Evolutionary conservation across 139 green algal genomes (phyloP), one percentile per base, ranked within the genome.

Genomic region (Volvox reticuliferus): DNA sequence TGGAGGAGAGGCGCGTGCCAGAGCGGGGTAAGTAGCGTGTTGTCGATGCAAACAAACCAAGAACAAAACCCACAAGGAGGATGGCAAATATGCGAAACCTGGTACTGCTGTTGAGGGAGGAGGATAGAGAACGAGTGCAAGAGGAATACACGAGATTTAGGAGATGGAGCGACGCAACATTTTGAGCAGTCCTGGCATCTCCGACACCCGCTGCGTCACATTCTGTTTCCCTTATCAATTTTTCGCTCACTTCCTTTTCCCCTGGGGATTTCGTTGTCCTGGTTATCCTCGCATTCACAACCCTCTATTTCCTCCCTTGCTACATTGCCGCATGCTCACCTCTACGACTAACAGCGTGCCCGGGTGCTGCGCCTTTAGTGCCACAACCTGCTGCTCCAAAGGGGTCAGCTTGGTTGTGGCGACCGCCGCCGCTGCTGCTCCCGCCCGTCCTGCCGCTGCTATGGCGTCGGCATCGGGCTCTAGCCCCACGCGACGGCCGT

Each of bases 341-440:
- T 99, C 97, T 18, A 99, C 94, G 3, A 97, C 65, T 12, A 99
- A 93, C 36, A 99, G 62, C 5, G 96, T 93, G 33, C 92, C 95
- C 12, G 96, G 96, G 89, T 99, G 82, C 37, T 91, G 32, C 33
- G 75, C 80, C 87, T 95, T 96, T n/a, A 97, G 91, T 32, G 89
- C 93, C 69, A 96, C 92, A 24, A 98, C 90, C 91, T 97, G 95
- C 62, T 92, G 50, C 91, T 98, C 96, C 55, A 98, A 91, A 19
- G 97, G 97, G 0, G 97, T 98, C 32, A 95, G 94, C 85, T 98
- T 97, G 30, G 36, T 50, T 55, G 35, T 28, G 36, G 32, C 24
- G 67, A 18, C 67, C 67, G 26, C 30, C 20, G 61, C n/a, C 5
- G 81, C 62, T 32, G 30, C 61, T 0, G 61, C 65, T 0, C 44